phyloP scores from a whole-genome alignment of 2,329 filamentous ascomycete species.

The Bipolaris bicolor region DNA sequence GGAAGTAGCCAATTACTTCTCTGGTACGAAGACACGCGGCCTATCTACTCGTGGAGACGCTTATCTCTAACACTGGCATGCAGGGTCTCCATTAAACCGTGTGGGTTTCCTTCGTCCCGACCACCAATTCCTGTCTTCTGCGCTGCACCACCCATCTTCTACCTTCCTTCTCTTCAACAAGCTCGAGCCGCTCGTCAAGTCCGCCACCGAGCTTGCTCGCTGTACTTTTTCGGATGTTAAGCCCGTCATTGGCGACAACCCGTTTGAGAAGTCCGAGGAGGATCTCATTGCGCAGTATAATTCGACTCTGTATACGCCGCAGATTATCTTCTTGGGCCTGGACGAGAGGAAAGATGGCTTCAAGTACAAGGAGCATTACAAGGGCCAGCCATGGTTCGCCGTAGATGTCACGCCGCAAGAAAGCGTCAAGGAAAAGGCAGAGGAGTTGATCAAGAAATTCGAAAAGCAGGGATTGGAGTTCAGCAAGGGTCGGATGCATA shows the following conservation, averaged over 20 bases:
- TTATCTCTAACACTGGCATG: constrained; percentile 1
- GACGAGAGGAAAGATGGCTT: constrained; percentile 69
- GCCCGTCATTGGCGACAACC: constrained; percentile 71
- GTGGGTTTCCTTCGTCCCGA: constrained; percentile 78
- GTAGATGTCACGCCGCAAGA: constrained; percentile 82
- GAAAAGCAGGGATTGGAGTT: constrained; percentile 70
- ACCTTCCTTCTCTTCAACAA: constrained; percentile 80
- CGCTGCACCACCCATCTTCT: constrained; percentile 69
- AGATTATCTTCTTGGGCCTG: constrained; percentile 84
- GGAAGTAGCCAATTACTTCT: constrained; percentile 84
- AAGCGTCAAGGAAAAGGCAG: constrained; percentile 66
- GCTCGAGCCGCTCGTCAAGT: constrained; percentile 73
- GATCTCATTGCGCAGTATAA: constrained; percentile 76
- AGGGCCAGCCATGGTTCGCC: constrained; percentile 84
- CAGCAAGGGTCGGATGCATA: constrained; percentile 67
- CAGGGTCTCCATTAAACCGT: constrained; percentile 76
- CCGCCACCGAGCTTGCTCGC: constrained; percentile 68
- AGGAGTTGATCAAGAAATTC: constrained; percentile 63
- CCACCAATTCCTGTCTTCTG: constrained; percentile 70
- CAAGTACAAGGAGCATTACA: constrained; percentile 70
- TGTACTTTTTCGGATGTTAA: constrained; percentile 72
- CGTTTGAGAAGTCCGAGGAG: constrained; percentile 74
- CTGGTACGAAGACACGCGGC: constrained; percentile 49
- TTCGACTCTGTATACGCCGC: constrained; percentile 69
- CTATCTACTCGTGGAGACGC: background rate